These are phyloP conservation scores for Brassica juncea DNA, from an alignment of 345 rosid species.

Conservation along the genomic window DNA sequence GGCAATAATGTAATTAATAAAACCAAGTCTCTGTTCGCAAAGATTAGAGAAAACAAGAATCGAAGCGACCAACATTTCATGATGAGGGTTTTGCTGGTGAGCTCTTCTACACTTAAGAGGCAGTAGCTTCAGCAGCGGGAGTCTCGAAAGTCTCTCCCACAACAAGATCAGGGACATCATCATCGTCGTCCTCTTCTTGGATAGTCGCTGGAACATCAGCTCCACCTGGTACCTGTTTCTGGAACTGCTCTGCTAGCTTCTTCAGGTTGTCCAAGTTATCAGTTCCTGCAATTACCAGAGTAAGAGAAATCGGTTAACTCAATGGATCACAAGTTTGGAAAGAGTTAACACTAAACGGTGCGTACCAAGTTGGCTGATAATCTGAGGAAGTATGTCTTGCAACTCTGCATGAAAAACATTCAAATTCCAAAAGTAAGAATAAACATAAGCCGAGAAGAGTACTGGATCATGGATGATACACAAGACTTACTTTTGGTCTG, in stretches of 20 bases:
- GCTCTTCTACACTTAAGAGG: conserved; percentile 30
- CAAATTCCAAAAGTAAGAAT: background rate
- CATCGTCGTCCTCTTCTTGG: conserved; percentile 66
- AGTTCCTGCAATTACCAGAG: conserved; percentile 51
- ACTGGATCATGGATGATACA: background rate
- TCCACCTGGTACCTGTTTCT: conserved; percentile 66
- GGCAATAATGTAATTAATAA: conserved; percentile 8
- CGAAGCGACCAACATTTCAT: conserved; percentile 22
- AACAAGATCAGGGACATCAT: conserved; percentile 86
- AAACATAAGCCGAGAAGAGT: background rate
- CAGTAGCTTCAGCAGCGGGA: conserved; percentile 54
- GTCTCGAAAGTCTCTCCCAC: conserved; percentile 88
- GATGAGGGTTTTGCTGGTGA: background rate
- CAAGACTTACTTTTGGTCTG: conserved; percentile 76
- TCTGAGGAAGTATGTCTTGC: conserved; percentile 91
- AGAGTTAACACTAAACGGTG: background rate
- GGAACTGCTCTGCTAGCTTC: conserved; percentile 93
- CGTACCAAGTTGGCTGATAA: conserved; percentile 86
- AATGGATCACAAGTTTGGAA: background rate
- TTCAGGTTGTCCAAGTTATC: conserved; percentile 93
- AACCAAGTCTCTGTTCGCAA: conserved; percentile 34
- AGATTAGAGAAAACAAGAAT: conserved; percentile 38
- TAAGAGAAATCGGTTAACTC: background rate
- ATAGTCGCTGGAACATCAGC: conserved; percentile 45
- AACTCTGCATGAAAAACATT: conserved; percentile 51